A percentile compares a stretch with the other conserved stretches of the same genome.
phyloP scores from a whole-genome alignment of 2,329 filamentous ascomycete species.

The Talaromyces islandicus region DNA sequence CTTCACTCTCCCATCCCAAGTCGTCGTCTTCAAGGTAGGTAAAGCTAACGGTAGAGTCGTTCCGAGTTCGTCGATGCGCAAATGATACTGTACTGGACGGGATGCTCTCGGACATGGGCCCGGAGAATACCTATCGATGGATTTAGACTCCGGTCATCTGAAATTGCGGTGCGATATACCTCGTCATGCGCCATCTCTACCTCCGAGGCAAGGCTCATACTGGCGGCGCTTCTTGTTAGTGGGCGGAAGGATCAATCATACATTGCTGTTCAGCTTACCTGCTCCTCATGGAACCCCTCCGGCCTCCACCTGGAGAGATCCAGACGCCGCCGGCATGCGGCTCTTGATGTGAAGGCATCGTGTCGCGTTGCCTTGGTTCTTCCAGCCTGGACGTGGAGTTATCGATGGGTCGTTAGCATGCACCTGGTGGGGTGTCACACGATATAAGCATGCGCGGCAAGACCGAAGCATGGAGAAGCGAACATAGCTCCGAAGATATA shows the following conservation, averaged over 20 bases:
- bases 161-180: constrained; percentile 43
- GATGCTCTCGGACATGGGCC: constrained; percentile 91
- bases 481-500: background rate
- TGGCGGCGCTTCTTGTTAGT: constrained; percentile 16
- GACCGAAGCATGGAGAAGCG: background rate
- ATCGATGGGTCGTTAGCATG: background rate
- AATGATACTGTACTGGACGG: constrained; percentile 92
- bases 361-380: constrained; percentile 3
- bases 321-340: constrained; percentile 21
- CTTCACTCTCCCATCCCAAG: constrained; percentile 46
- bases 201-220: constrained; percentile 76
- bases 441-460: background rate
- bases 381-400: background rate
- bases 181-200: constrained; percentile 99
- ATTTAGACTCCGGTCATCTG: constrained; percentile 1
- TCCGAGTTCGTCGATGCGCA: constrained; percentile 70
- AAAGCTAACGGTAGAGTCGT: constrained; percentile 83
- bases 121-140: constrained; percentile 64
- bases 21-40: constrained; percentile 74
- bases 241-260: constrained; percentile 11
- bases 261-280: constrained; percentile 21
- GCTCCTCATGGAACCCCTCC: constrained; percentile 35
- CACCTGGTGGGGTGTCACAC: background rate
- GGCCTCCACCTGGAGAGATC: constrained; percentile 17
- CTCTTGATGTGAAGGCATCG: constrained; percentile 23